phyloP scores from a whole-genome alignment of 2,329 filamentous ascomycete genomes.

The Ceratocystiopsis sp. region DNA sequence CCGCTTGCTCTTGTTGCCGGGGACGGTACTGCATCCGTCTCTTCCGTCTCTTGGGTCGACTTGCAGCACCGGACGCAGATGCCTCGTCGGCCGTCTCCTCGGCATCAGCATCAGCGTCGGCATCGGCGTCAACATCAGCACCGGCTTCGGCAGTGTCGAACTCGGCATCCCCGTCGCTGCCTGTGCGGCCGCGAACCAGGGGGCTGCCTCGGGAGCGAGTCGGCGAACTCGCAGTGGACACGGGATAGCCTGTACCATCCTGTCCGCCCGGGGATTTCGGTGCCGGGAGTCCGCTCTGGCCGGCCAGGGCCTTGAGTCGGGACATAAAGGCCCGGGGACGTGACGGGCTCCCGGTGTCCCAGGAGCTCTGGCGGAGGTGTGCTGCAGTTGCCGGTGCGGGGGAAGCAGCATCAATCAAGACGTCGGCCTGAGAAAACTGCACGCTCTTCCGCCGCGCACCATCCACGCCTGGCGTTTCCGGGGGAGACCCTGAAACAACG shows the following conservation, averaged over 20 bases:
- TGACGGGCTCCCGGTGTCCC: conserved; percentile 45
- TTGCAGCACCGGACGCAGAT: conserved; percentile 25
- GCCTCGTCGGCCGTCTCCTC: conserved; percentile 76
- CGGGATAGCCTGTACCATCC: conserved; percentile 17
- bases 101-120: conserved; percentile 32
- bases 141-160: too few relatives aligned
- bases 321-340: conserved; percentile 56
- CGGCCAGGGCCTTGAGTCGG: conserved; percentile 59
- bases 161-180: too few relatives aligned
- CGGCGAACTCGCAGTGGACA: conserved; percentile 31
- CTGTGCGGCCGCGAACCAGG: conserved; percentile 6
- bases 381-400: conserved; percentile 10
- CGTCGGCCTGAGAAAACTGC: conserved; percentile 50
- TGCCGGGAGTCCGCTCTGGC: conserved; percentile 28
- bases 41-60: conserved; percentile 44
- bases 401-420: conserved; percentile 20
- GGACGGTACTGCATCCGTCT: conserved; percentile 35
- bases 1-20: conserved; percentile 19
- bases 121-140: conserved; percentile 26
- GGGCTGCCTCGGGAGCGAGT: conserved; percentile 23
- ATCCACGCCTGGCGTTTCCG: conserved; percentile 3
- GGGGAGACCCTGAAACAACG: not conserved
- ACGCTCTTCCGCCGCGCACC: conserved; percentile 43
- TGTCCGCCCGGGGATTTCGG: conserved; percentile 20
- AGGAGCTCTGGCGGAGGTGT: conserved; percentile 38